Evolutionary conservation across 2,329 filamentous ascomycete species (phyloP), one percentile per base, ranked within the genome.

Genomic region (Dichotomopilus funicola): DNA sequence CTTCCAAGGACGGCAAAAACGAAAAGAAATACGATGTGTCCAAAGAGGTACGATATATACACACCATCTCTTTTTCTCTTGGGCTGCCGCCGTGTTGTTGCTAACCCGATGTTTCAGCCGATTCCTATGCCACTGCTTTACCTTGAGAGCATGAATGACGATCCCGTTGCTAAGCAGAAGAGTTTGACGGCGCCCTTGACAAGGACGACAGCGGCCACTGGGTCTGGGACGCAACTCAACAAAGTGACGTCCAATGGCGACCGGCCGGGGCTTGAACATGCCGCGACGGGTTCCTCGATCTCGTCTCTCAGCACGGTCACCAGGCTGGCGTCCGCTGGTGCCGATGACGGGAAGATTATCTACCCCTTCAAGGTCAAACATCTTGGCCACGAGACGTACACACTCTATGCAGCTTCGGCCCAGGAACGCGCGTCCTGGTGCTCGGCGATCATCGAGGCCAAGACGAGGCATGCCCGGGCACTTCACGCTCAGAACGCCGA

Each of bases 321-420:
- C n/a, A 69, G 74, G 44, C 67, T 82, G 34, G 67, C 69, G 4
- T 70, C 74, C 6, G 61, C 67, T 13, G 73, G 68, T 37, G 73
- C 78, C 34, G 87, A 83, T 47, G 89, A 95, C 61, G 86, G 89
- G 67, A 89, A 86, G 69, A 88, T 94, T 46, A 73, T 99, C 64
- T 99, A 91, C 68, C 94, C 95, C 0, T 99, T 99, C 82, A 86
- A 86, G 62, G 83, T 99, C 68, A 96, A 96, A 73, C 94, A 99
- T 73, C 80, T 99, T 19, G 94, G 95, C 10, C 89, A 95, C 48
- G 91, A 96, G 63, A 86, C 89, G 0, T 97, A 96, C 69, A 96
- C 88, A 0, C 76, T 99, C 1, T 97, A 95, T 68, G 91, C 92
- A 0, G 82, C 86, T 5, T 87, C 84, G 1, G 81, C 86, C 2